Base-by-base conservation (phyloP, 768 basidiomycete genomes). In the Rhodotorula diobovata region DNA sequence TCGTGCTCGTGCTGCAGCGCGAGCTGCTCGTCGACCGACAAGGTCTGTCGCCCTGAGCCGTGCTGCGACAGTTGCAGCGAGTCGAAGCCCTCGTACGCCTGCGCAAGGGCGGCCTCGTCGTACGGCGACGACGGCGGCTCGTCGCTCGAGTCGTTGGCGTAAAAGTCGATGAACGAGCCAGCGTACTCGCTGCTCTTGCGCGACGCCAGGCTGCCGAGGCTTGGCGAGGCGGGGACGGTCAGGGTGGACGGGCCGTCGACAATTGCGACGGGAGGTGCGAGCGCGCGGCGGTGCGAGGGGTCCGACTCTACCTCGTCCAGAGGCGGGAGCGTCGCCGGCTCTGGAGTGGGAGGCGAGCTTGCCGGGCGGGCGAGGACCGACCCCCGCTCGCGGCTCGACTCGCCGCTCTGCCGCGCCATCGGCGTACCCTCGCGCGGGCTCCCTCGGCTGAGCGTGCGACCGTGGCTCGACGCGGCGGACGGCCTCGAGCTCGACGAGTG, bases 101-200 rank as follows among this genome's bases (percentile, higher is more conserved):
- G 54, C 54, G 54, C 54, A 16, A 28, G 34, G 16, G 34, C 30
- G 28, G 51, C 51, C 51, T 53, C 51, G n/a, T 53, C 51, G 51
- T 28, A 50, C 48, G 48, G 48, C 48, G 23, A 28, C 23, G 20
- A 20, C 23, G 55, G 55, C 16, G 32, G 32, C 18, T 39, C 25
- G n/a, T 68, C 65, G 39, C 61, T 68, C 1, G 60, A 62, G 39
- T 55, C 71, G 30, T 57, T 35, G 7, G 67, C 63, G 48, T 76
- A 76, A 30, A 67, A 70, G 66, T 76, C 72, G 46, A 73, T 51
- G 64, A 76, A 61, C 30, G 68, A 70, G 21, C 63, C 62, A 30
- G 71, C 71, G 57, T 76, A 76, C 9, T 66, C 66, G 30, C 63
- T 61, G 46, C 69, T 69, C 54, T 41, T 32, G 25, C 43, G 32